Percentiles rank a stretch among this genome's conserved stretches.
Conservation (phyloP, 2,329 filamentous ascomycete genomes). For the Cyphellophora attinorum region DNA sequence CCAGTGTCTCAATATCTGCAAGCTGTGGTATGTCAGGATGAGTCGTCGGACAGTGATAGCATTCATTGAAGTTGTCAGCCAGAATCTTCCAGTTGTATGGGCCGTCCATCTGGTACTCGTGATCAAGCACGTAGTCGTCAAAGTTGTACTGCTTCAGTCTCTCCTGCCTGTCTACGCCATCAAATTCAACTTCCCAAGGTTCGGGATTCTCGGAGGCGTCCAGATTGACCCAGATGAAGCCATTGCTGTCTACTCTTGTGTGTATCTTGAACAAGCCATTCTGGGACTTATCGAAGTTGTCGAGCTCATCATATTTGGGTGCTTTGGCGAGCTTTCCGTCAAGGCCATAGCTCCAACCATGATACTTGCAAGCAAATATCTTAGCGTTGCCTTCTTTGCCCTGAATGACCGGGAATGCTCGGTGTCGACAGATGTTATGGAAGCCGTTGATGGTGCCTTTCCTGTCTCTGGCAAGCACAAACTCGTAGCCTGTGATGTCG, state of each 20-base stretch:
- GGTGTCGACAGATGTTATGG: conserved; percentile 55
- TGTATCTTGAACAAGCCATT: conserved; percentile 40
- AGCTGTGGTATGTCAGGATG: conserved; percentile 46
- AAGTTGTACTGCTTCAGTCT: conserved; percentile 43
- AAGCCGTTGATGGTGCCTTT: conserved; percentile 48
- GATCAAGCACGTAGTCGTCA: conserved; percentile 41
- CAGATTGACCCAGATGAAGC: conserved; percentile 13
- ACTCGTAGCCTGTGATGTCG: conserved; percentile 39
- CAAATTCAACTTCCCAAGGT: conserved; percentile 15
- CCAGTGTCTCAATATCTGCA: conserved; percentile 46
- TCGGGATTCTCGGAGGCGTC: conserved; percentile 9
- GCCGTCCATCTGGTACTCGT: conserved; percentile 18
- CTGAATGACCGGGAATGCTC: conserved; percentile 46
- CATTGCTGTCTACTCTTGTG: conserved; percentile 7
- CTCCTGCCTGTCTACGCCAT: conserved; percentile 33
- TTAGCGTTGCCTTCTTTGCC: conserved; percentile 14
- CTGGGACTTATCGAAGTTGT: conserved; percentile 46
- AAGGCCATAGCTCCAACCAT: conserved; percentile 54
- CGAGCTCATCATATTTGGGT: conserved; percentile 47
- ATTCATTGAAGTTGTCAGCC: conserved; percentile 24
- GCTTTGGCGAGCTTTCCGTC: conserved; percentile 51
- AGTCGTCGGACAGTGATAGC: conserved; percentile 50
- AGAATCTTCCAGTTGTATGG: conserved; percentile 19
- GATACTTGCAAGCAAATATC: conserved; percentile 51
- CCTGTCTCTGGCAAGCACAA: conserved; percentile 43